Evolutionary conservation across 2,329 filamentous ascomycete species (phyloP), one percentile per base, ranked within the genome.

Genomic region (Chalaropsis ovoidea): DNA sequence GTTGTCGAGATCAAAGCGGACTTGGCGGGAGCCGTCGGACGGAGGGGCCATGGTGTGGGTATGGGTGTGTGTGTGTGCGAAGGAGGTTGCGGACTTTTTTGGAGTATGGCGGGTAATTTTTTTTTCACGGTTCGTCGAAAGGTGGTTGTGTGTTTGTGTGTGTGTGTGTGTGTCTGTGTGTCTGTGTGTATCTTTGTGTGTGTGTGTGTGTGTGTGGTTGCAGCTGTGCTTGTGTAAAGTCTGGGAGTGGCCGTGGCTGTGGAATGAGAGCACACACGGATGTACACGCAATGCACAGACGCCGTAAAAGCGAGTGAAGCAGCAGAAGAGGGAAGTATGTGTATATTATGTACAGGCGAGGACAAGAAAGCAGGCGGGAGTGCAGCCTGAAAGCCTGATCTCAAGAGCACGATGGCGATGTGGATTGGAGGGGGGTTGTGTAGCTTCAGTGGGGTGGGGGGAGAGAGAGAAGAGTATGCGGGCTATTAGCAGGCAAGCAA

Each of bases 1-100:
- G 19, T 63, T 22, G 10, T 65, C 63, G 19, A 61, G n/a, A n/a
- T 65, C 52, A 65, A 65, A 65, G 15, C 63, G 54, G 17, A 65
- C 63, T 35, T 62, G 61, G 31, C 61, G 61, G n/a, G 41, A n/a
- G 61, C 61, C 61, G 41, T 47, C 61, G 10, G 27, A 39, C 8
- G 54, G 24, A 35, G 54, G 54, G 24, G 42, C 41, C 61, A 62
- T 47, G 43, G 24, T 62, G 17, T n/a, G 42, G 17, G 27, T 56
- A 56, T 13, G 49, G 17, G 52, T 31, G 49, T 24, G 31, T 27
- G 52, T 15, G 17, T 8, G 22, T 17, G 22, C 22, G 4, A 62
- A 62, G 35, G 19, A 47, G 27, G 27, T 8, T n/a, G 10, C 15
- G 7, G 17, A n/a, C n/a, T 8, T 35, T 35, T 31, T 5, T 39